These are phyloP conservation scores for Firmiana major DNA, from an alignment of 345 rosid species.

Conservation along the genomic window DNA sequence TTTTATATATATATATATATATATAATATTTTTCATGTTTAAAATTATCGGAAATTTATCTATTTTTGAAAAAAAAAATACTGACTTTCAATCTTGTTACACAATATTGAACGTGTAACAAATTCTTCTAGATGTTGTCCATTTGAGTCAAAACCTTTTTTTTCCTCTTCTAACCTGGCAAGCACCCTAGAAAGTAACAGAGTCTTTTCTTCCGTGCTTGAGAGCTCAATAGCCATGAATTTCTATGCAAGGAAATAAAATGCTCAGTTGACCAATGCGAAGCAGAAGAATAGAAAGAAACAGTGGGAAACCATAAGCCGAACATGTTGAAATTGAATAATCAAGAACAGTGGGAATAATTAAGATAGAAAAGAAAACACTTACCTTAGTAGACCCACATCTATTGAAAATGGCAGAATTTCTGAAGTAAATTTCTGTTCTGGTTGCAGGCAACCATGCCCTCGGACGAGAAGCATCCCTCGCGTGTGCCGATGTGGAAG, in stretches of 20 bases:
- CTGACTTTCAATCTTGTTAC: no score
- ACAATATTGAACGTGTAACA: background rate
- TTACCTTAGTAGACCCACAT: background rate
- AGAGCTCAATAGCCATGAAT: background rate
- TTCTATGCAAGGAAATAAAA: background rate
- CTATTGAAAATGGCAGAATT: background rate
- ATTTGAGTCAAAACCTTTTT: background rate
- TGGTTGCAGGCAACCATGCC: constrained; percentile 67
- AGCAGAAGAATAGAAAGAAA: background rate
- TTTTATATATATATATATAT: no score
- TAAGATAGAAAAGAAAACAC: no score
- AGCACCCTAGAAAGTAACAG: background rate
- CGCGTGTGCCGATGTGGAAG: constrained; percentile 68
- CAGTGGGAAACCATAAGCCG: background rate
- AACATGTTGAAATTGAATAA: background rate
- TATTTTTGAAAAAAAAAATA: no score
- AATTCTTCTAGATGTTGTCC: background rate
- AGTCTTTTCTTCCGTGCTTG: background rate
- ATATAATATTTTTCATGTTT: no score
- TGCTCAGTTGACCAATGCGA: background rate
- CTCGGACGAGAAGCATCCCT: constrained; percentile 64
- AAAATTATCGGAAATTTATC: no score
- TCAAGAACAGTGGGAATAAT: no score
- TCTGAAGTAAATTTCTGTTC: background rate
- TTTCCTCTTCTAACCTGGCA: background rate